Evolutionary conservation across 352 stramenopile genomes (phyloP).

Genomic region (Pythium dissotocum): DNA sequence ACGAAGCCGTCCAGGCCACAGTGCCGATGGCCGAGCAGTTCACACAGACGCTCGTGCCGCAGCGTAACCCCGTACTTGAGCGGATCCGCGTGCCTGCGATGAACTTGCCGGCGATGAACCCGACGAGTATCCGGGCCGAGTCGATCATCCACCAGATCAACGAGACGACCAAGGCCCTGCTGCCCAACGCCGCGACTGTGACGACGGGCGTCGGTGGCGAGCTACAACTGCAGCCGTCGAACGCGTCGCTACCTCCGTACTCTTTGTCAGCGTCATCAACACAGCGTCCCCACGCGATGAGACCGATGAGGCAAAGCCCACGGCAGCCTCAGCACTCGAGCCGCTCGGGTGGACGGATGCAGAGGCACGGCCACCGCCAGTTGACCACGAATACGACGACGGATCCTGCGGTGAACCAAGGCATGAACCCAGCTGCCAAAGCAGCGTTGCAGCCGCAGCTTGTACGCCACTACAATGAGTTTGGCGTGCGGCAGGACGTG

Average conservation of each 20-base stretch:
- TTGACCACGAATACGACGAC: not conserved
- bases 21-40: slow-evolving; percentile 36
- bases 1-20: slow-evolving; percentile 64
- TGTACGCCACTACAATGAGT: slow-evolving; percentile 69
- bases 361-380: slow-evolving; percentile 16
- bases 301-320: not conserved
- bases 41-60: slow-evolving; percentile 64
- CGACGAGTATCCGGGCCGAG: slow-evolving; percentile 26
- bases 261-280: not conserved
- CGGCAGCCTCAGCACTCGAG: slow-evolving; percentile 7
- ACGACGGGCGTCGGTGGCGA: slow-evolving; percentile 35
- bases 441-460: slow-evolving; percentile 35
- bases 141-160: slow-evolving; percentile 68
- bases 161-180: slow-evolving; percentile 39
- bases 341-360: not conserved
- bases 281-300: not conserved
- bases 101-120: slow-evolving; percentile 44
- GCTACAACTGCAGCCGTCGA: slow-evolving; percentile 26
- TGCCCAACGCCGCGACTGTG: slow-evolving; percentile 40
- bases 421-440: not conserved
- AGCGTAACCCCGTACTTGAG: slow-evolving; percentile 69
- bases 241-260: slow-evolving; percentile 17
- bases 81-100: slow-evolving; percentile 44
- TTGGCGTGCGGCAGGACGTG: slow-evolving; percentile 55
- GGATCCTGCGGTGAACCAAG: not conserved